Percentiles rank a stretch among this genome's conserved stretches.
Conservation (phyloP, 106 monocot genomes). For the Amphibolis antarctica region DNA sequence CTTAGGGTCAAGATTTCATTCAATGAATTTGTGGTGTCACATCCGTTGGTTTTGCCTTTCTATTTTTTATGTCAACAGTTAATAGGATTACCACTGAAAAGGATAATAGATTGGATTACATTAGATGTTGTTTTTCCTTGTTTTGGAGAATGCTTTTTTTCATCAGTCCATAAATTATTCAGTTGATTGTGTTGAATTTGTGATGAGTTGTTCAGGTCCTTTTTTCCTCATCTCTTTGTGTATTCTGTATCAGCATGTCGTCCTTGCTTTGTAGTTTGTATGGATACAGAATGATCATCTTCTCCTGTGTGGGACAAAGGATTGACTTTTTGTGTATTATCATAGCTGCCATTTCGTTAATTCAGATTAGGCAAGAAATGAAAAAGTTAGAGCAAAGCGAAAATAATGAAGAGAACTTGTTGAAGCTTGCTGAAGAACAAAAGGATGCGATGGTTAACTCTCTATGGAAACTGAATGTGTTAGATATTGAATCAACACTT, state of each 20-base stretch:
- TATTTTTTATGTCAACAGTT: too few species aligned
- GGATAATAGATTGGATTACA: too few species aligned
- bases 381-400: constrained; percentile 50
- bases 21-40: too few species aligned
- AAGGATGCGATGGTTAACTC: constrained; percentile 87
- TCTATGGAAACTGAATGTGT: constrained; percentile 90
- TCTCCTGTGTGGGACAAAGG: not conserved
- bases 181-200: too few species aligned
- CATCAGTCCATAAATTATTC: too few species aligned
- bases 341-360: constrained; percentile 68
- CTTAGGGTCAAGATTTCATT: too few species aligned
- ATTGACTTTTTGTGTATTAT: constrained; percentile 4
- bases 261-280: not conserved
- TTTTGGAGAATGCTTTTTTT: too few species aligned
- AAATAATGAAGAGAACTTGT: constrained; percentile 38
- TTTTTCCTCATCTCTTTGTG: not conserved
- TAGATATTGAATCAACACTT: constrained; percentile 89
- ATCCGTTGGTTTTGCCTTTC: too few species aligned
- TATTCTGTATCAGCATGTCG: not conserved
- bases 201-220: not conserved
- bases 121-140: too few species aligned
- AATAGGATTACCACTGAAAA: too few species aligned
- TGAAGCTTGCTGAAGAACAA: constrained; percentile 66
- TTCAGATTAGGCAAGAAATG: constrained; percentile 80
- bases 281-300: not conserved